These are phyloP conservation scores for Cytospora piceae DNA, from an alignment of 2,329 filamentous ascomycete genomes.

Conservation along the genomic window DNA sequence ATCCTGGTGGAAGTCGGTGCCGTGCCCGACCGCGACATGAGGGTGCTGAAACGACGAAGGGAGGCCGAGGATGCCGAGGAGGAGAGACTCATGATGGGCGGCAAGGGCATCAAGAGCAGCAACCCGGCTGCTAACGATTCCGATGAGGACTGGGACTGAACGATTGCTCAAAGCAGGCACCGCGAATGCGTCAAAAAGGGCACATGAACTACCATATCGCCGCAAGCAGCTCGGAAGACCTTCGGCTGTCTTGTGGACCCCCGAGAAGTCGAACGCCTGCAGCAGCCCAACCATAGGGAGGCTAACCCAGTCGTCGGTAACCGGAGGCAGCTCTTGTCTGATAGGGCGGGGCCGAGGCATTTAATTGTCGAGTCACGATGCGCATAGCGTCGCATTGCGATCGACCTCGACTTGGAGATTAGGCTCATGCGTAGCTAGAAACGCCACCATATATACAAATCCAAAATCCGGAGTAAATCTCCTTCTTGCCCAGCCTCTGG, in stretches of 20 bases:
- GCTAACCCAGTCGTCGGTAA: too few relatives aligned
- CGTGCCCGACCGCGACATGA: slow-evolving; percentile 75
- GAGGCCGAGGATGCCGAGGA: slow-evolving; percentile 65
- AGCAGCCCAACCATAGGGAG: background rate
- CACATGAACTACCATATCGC: background rate
- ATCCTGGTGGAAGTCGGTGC: slow-evolving; percentile 83
- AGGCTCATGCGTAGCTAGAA: slow-evolving; percentile 5
- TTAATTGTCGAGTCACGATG: background rate
- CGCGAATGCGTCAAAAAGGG: background rate
- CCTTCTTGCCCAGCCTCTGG: background rate
- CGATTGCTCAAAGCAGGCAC: background rate
- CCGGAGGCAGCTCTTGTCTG: background rate
- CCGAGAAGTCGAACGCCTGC: background rate
- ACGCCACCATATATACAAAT: background rate
- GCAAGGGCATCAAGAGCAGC: slow-evolving; percentile 54
- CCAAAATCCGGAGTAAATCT: background rate
- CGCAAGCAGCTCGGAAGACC: background rate
- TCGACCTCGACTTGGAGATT: background rate
- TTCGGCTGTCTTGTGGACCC: background rate
- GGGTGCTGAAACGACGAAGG: slow-evolving; percentile 67
- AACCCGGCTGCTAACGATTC: slow-evolving; percentile 46
- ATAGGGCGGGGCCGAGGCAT: background rate
- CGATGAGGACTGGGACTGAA: slow-evolving; percentile 66
- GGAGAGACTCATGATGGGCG: slow-evolving; percentile 51
- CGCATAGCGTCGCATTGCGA: background rate